These are phyloP conservation scores for Fraxinus platypoda DNA, from an alignment of 305 asterid species.

Conservation along the genomic window DNA sequence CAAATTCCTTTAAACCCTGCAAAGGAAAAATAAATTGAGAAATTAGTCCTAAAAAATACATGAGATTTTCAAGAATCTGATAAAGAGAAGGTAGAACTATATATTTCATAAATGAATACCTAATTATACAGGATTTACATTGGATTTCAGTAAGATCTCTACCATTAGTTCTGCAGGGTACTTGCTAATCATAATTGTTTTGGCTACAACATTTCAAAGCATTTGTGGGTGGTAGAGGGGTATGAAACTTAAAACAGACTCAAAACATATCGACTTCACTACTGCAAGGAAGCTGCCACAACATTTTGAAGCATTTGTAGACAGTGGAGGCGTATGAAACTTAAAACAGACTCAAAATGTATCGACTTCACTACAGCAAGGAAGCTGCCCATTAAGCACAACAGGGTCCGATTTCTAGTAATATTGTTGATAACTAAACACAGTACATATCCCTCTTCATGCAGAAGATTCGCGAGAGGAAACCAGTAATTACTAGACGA, in stretches of 20 bases:
- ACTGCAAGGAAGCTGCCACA: background rate
- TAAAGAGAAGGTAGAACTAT: background rate
- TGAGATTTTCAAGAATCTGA: background rate
- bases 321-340: no score
- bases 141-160: background rate
- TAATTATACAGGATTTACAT: background rate
- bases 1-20: slow-evolving; percentile 90
- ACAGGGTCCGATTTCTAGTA: background rate
- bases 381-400: background rate
- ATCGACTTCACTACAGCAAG: no score
- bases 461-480: background rate
- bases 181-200: background rate
- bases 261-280: background rate
- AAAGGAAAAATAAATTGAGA: slow-evolving; percentile 20
- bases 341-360: no score
- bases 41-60: background rate
- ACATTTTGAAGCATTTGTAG: no score
- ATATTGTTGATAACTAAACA: background rate
- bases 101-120: background rate
- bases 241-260: background rate
- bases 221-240: background rate
- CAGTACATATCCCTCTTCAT: background rate
- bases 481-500: background rate
- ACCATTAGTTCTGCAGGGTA: background rate
- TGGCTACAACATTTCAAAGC: background rate